phyloP scores from a whole-genome alignment of 805 yeast genomes.

The Kuraishia ogatae region DNA sequence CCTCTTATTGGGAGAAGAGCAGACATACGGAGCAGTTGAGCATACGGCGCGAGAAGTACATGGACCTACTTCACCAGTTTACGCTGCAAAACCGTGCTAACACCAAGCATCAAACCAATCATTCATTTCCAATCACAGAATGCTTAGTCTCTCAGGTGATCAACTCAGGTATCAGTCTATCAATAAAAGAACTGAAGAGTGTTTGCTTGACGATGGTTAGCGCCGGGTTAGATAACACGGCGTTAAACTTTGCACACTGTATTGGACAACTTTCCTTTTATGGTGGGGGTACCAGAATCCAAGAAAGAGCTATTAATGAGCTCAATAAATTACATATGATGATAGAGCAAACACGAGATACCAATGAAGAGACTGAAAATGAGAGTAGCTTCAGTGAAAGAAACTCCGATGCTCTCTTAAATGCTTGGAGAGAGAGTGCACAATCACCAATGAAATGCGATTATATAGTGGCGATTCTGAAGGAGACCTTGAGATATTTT shows the following conservation, averaged over 20 bases:
- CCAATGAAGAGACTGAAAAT: constrained; percentile 6
- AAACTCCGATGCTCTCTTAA: constrained; percentile 7
- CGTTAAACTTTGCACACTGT: constrained; percentile 52
- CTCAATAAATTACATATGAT: constrained; percentile 26
- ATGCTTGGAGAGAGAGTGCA: constrained; percentile 26
- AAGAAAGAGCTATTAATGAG: constrained; percentile 32
- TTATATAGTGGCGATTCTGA: constrained; percentile 47
- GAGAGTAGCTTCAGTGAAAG: constrained; percentile 7
- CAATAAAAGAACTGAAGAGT: constrained; percentile 38
- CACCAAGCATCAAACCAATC: not conserved
- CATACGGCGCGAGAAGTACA: constrained; percentile 38
- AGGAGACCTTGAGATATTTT: constrained; percentile 54
- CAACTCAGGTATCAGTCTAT: constrained; percentile 10
- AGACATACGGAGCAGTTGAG: constrained; percentile 19
- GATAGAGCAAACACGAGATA: constrained; percentile 3
- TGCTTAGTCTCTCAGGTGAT: not conserved
- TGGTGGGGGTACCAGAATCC: constrained; percentile 26
- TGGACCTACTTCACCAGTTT: constrained; percentile 27
- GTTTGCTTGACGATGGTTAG: constrained; percentile 69
- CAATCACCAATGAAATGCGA: constrained; percentile 26
- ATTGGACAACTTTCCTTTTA: constrained; percentile 50
- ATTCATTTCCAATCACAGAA: not conserved
- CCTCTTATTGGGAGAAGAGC: not conserved
- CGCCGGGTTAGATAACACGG: constrained; percentile 71
- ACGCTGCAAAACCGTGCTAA: constrained; percentile 11